Evolutionary conservation across 768 basidiomycete genomes (phyloP), one percentile per base, ranked within the genome.

Genomic region (Lactifluus subvellereus): DNA sequence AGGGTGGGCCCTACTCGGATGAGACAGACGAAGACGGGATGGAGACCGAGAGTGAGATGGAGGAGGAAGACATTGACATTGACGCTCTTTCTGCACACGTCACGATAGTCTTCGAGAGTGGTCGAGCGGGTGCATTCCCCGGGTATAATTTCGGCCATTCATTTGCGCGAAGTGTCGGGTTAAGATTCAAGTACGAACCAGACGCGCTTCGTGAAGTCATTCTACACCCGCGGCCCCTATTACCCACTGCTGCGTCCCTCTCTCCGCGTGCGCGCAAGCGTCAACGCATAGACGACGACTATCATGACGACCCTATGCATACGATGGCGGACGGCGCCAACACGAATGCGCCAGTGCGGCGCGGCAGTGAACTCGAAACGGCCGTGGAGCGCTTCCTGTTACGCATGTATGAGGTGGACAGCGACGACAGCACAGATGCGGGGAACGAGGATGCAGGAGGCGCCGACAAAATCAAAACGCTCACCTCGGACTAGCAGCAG

Each of bases 171-270:
- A 32, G 43, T 5, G 33, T 14, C 1, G n/a, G n/a, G 8, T 4
- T 22, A 74, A 22, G 74, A 14, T 74, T 73, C 70, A 71, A 71
- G 59, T 74, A 74, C 52, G 66, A 71, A 35, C 69, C 73, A 0
- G 67, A 64, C 32, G 68, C 68, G 20, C 67, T 74, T 38, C 70
- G 65, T 16, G 56, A 67, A 7, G 66, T 66, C 37, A 64, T 74
- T 30, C 64, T 74, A 61, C 65, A 60, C n/a, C 63, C 60, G 1
- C 27, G 60, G 1, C 30, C 8, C 6, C 42, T 43, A 20, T 9
- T 43, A 32, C 20, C 53, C 10, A 3, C 45, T 58, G 3, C 3
- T 22, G 22, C 22, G 7, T 51, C 59, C 14, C 1, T 27, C n/a
- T 61, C 63, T 14, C 54, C 64, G 30, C 66, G 63, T 0, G 55